Evolutionary conservation across 352 stramenopile genomes (phyloP), one percentile per base, ranked within the genome.

Genomic region (Aphanomyces cochlioides): DNA sequence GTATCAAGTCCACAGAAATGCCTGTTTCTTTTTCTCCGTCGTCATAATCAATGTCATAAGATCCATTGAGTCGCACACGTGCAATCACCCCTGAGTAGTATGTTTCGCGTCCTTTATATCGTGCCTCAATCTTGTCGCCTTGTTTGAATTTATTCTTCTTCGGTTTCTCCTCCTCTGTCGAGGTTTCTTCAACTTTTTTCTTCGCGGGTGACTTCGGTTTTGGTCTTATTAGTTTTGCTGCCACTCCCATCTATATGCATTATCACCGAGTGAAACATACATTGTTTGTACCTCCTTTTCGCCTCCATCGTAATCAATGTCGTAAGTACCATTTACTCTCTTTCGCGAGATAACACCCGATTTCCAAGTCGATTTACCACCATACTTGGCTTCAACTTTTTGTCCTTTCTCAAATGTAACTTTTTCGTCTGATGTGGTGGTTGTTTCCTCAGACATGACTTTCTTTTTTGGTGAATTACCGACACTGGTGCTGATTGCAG

Each of bases 21-120:
- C 76, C 78, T 47, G 77, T 50, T 67, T 93, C 84, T 45, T 89
- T 74, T 53, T 92, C 84, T 13, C 77, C 82, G 58, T 88, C 77
- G 54, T 88, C 81, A 58, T 83, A 86, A 37, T 83, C 78, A 61
- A 83, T 80, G 50, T 84, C 77, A 61, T 84, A 84, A 37, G 76
- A 56, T 37, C 84, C 83, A 63, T 89, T 79, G 0, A 72, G 38
- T 8, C 73, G 73, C 69, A 69, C 77, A 1, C 74, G 73, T 8
- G 74, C 70, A 13, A 92, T 85, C 8, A 74, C 74, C 0, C 81
- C 80, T 6, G 75, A 50, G 39, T 87, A 87, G 56, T 74, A 89
- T 54, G 84, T 89, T 37, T 74, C 68, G 36, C 78, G 81, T 3
- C 80, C 78, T 47, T 81, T 77, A 64, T 83, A 89, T 8, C 74